These are phyloP conservation scores for Leishmania lainsoni DNA, from an alignment of 208 protist species.

Conservation along the genomic window DNA sequence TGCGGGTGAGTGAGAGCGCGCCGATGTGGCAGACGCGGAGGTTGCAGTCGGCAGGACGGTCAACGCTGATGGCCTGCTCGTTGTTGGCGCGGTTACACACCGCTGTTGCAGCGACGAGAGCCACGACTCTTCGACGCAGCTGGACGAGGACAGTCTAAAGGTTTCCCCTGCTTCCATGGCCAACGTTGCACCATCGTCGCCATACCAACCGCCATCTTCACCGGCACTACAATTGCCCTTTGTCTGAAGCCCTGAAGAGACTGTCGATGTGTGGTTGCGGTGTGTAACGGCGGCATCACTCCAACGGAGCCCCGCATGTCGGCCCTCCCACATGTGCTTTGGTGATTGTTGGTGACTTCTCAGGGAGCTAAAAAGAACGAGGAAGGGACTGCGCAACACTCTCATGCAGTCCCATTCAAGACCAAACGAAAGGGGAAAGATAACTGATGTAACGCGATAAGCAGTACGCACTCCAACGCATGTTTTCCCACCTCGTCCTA, in stretches of 20 bases:
- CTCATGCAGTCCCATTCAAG: background rate
- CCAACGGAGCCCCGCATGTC: background rate
- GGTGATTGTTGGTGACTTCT: background rate
- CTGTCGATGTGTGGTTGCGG: background rate
- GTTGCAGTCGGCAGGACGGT: background rate
- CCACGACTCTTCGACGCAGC: background rate
- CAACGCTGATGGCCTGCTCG: background rate
- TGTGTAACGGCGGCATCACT: conserved; percentile 5
- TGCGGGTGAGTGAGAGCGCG: conserved; percentile 12
- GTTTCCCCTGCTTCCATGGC: background rate
- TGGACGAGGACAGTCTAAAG: background rate
- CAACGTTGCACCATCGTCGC: background rate
- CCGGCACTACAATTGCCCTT: background rate
- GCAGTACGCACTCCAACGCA: background rate
- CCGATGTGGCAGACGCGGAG: background rate
- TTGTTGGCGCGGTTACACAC: background rate
- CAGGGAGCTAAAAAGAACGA: background rate
- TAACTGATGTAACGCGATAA: background rate
- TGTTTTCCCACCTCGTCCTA: background rate
- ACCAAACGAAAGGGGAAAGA: background rate
- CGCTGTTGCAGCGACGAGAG: background rate
- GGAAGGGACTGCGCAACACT: background rate
- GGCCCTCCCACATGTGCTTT: conserved; percentile 7
- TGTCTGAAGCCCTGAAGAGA: background rate
- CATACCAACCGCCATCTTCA: background rate